Evolutionary conservation across 202 grass and related monocot genomes (phyloP).

Genomic region (Hordeum pubiflorum): DNA sequence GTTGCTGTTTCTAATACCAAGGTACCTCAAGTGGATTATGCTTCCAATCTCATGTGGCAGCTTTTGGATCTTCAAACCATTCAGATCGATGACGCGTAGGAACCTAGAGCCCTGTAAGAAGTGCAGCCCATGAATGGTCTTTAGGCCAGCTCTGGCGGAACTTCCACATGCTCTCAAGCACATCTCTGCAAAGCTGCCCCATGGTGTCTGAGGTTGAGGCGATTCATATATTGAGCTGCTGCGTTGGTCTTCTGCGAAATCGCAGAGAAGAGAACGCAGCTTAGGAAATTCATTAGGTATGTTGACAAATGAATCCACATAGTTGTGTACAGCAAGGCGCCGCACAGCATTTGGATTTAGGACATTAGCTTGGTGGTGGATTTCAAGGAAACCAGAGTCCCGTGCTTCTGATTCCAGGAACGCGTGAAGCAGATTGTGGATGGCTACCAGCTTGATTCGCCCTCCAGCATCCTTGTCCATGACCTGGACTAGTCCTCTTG

Average conservation of each 20-base stretch:
- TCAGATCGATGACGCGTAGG: slow-evolving; percentile 44
- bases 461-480: slow-evolving; percentile 32
- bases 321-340: slow-evolving; percentile 52
- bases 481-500: slow-evolving; percentile 48
- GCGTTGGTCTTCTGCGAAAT: slow-evolving; percentile 52
- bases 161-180: slow-evolving; percentile 24
- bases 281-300: slow-evolving; percentile 48
- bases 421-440: slow-evolving; percentile 46
- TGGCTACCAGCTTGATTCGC: slow-evolving; percentile 28
- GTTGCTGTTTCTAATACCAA: slow-evolving; percentile 36
- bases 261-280: slow-evolving; percentile 49
- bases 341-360: slow-evolving; percentile 36
- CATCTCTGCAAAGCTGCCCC: slow-evolving; percentile 22
- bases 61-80: slow-evolving; percentile 38
- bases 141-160: neutral
- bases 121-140: slow-evolving; percentile 22
- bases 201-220: slow-evolving; percentile 6
- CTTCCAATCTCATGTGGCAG: slow-evolving; percentile 44
- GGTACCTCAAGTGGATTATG: slow-evolving; percentile 52
- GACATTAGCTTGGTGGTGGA: slow-evolving; percentile 43
- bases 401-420: slow-evolving; percentile 48
- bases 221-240: slow-evolving; percentile 8
- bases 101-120: slow-evolving; percentile 41
- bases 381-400: slow-evolving; percentile 41
- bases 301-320: slow-evolving; percentile 27